Evolutionary conservation across 1,284 basidiomycete species (phyloP).

Genomic region (Melampsora americana): DNA sequence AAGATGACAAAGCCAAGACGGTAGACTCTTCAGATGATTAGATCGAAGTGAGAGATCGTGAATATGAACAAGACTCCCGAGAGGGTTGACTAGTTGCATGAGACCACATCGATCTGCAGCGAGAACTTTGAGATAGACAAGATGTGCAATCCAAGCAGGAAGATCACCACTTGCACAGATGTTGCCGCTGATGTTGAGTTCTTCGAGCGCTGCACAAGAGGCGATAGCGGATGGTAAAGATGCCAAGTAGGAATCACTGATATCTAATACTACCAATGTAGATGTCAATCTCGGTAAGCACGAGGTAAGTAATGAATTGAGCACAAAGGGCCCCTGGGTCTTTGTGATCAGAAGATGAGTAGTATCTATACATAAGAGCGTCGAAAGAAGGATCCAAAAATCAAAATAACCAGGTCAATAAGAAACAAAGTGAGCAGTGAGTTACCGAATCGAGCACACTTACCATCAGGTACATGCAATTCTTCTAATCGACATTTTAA

Average conservation of each 20-base stretch:
- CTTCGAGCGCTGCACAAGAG: slow-evolving; percentile 75
- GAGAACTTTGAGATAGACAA: slow-evolving; percentile 75
- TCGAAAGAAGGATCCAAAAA: background rate
- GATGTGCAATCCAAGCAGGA: slow-evolving; percentile 73
- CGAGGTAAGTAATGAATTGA: background rate
- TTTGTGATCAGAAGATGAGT: slow-evolving; percentile 30
- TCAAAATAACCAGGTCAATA: background rate
- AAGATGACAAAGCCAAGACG: slow-evolving; percentile 86
- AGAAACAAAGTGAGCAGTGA: background rate
- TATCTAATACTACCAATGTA: slow-evolving; percentile 47
- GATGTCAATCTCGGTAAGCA: slow-evolving; percentile 2
- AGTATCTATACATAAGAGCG: slow-evolving; percentile 17
- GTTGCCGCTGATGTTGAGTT: slow-evolving; percentile 89
- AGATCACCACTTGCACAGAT: slow-evolving; percentile 67
- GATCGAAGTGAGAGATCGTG: slow-evolving; percentile 58
- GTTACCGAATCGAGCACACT: background rate
- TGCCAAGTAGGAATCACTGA: slow-evolving; percentile 69
- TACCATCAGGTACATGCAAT: slow-evolving; percentile 21
- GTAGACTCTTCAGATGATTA: slow-evolving; percentile 83
- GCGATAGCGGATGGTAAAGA: slow-evolving; percentile 75
- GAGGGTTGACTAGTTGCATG: slow-evolving; percentile 61
- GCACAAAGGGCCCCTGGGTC: slow-evolving; percentile 18
- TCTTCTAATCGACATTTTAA: slow-evolving; percentile 17
- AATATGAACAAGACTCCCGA: slow-evolving; percentile 56
- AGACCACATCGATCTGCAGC: slow-evolving; percentile 84